Evolutionary conservation across 2,329 filamentous ascomycete species (phyloP), one percentile per base, ranked within the genome.

Genomic region (Colletotrichum caudatum): DNA sequence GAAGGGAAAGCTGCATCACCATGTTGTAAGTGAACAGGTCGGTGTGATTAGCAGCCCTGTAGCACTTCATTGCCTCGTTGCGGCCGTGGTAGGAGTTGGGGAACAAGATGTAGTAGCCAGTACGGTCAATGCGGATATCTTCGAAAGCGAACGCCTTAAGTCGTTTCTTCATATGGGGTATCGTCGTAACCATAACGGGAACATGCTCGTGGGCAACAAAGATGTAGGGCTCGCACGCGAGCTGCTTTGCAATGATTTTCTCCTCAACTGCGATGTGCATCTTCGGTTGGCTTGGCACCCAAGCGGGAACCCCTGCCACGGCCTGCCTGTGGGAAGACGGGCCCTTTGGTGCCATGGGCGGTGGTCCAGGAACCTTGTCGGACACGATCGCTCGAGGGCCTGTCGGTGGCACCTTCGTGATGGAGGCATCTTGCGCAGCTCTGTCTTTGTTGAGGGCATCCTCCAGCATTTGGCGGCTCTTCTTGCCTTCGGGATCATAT

Each of bases 61-160:
- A 95, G 79, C 95, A 98, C 73, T 93, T 88, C 75, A 93, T 91
- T 0, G 94, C 92, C 81, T 98, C 94, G 66, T 91, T 86, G 76
- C 94, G 91, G 3, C 95, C 95, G 11, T 87, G 85, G 66, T 89
- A 88, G 1, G 90, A 93, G 76, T 95, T 92, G 62, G 93, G 90
- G 77, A 99, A 99, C n/a, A 94, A 86, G 64, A 98, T 90, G 79
- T 94, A 98, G 81, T 98, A 99, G 0, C 96, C 96, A 0, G 90
- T 92, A 70, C 90, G 90, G 79, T 99, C 96, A 71, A 93, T 90
- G 44, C 94, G 89, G 63, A 99, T 92, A 61, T 94, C 91, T 74
- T 93, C 91, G 82, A 95, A 94, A 71, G 89, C 86, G 79, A 93
- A 97, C 62, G 91, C 90, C 81, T 95, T 96, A 65, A 98, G 85